Conservation (phyloP, 176 grass and related monocot genomes). For the Lolium multiflorum region DNA sequence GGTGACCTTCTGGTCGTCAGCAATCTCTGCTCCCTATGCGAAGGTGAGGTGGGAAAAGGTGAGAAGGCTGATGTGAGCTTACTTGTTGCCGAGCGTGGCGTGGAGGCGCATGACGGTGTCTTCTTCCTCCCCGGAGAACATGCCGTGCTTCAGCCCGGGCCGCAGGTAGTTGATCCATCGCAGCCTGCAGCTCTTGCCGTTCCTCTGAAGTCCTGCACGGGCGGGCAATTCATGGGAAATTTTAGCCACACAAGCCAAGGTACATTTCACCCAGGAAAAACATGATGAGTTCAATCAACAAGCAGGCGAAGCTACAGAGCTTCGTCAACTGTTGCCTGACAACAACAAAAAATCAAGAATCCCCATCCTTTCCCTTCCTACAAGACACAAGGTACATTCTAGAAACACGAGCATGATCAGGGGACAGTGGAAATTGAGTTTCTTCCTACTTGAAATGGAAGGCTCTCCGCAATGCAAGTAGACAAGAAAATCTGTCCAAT, state of each 20-base stretch:
- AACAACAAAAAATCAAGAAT: background rate
- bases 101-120: conserved; percentile 72
- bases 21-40: background rate
- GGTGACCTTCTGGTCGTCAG: conserved; percentile 9
- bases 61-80: conserved; percentile 44
- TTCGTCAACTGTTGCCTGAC: background rate
- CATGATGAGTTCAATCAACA: background rate
- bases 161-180: conserved; percentile 98
- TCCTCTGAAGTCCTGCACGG: conserved; percentile 72
- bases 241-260: conserved; percentile 31
- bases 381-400: conserved; percentile 38
- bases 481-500: background rate
- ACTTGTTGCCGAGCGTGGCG: conserved; percentile 85
- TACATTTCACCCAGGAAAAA: conserved; percentile 37
- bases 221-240: background rate
- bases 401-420: background rate
- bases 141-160: conserved; percentile 88
- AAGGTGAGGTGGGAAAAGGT: conserved; percentile 16
- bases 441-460: background rate
- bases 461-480: conserved; percentile 6
- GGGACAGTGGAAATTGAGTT: background rate
- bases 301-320: background rate
- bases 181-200: conserved; percentile 98
- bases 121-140: conserved; percentile 76
- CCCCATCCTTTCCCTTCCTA: background rate